Percentiles rank a stretch among this genome's conserved stretches.
These are phyloP conservation scores for Aspergillus piperis DNA, from an alignment of 2,329 filamentous ascomycete species.

Conservation along the genomic window DNA sequence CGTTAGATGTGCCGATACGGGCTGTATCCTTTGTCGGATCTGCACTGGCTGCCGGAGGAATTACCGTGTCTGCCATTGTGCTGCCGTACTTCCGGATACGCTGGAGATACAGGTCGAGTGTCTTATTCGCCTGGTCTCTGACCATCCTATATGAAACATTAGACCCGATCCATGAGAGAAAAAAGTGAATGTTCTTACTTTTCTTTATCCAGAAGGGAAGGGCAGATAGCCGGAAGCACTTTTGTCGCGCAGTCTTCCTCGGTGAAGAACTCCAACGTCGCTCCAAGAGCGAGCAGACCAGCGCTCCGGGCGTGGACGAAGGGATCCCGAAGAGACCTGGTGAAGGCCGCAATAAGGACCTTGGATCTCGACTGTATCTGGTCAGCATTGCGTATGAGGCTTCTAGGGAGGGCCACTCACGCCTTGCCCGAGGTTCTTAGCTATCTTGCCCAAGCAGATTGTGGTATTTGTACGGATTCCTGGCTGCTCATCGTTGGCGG, in stretches of 20 bases:
- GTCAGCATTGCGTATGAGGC: constrained; percentile 27
- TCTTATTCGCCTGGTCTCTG: constrained; percentile 87
- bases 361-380: constrained; percentile 70
- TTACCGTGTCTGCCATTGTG: constrained; percentile 75
- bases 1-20: constrained; percentile 75
- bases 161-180: neutral
- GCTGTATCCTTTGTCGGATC: constrained; percentile 54
- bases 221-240: constrained; percentile 80
- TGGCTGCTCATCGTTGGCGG: constrained; percentile 94
- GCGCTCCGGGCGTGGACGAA: constrained; percentile 95
- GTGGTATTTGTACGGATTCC: constrained; percentile 98
- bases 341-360: constrained; percentile 90
- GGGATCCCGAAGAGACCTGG: constrained; percentile 83
- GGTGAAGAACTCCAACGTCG: constrained; percentile 80
- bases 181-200: constrained; percentile 54
- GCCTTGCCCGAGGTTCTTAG: constrained; percentile 74
- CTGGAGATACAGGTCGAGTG: constrained; percentile 80
- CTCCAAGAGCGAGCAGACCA: constrained; percentile 78
- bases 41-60: constrained; percentile 65
- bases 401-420: constrained; percentile 36
- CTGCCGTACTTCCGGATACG: constrained; percentile 77
- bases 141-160: constrained; percentile 57
- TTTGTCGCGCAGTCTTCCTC: constrained; percentile 87
- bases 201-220: constrained; percentile 88
- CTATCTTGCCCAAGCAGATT: constrained; percentile 95